Evolutionary conservation across 2,329 filamentous ascomycete genomes (phyloP), one percentile per base, ranked within the genome.

Genomic region (Whalleya microplaca): DNA sequence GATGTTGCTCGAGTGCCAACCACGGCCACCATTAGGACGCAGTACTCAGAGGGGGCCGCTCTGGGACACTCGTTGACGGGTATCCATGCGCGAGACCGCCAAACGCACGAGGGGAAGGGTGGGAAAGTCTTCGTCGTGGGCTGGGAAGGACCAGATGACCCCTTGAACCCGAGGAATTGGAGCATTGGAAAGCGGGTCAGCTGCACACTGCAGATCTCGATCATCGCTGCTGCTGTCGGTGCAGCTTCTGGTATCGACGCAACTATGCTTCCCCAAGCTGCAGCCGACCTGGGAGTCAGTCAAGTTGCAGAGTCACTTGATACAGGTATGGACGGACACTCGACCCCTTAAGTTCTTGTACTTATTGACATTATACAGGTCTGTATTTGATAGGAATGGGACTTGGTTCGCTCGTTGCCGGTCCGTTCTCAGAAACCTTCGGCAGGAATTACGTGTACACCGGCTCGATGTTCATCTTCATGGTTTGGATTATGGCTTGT

Each of bases 161-260:
- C 66, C 1, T 60, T 74, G 43, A 73, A 75, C 47, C 76, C 76
- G 2, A 67, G 69, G 20, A 76, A 77, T 41, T 78, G 71, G 69
- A 61, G 65, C n/a, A 55, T 67, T 10, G 46, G 56, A 2, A 69
- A 66, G 6, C 72, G 76, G 1, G 61, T 78, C 4, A 62, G 68
- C 4, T 72, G 73, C 1, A 80, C 77, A 0, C 48, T 78, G 0
- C 69, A 79, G 14, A 75, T 81, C 2, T 75, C 76, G 0, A 50
- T 71, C 2, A 80, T 86, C 27, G 81, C 75, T 0, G 77, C 80
- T 23, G 75, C 81, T 0, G 80, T 84, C 0, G 77, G 77, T 2
- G 72, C 78, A 1, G 81, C 82, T 0, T 81, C 78, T 3, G 78
- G 80, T 0, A 83, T 85, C 41, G 81, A 84, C 52, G 78, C 80